Base-by-base conservation (phyloP, 768 basidiomycete species). In the Gloeostereum incarnatum region DNA sequence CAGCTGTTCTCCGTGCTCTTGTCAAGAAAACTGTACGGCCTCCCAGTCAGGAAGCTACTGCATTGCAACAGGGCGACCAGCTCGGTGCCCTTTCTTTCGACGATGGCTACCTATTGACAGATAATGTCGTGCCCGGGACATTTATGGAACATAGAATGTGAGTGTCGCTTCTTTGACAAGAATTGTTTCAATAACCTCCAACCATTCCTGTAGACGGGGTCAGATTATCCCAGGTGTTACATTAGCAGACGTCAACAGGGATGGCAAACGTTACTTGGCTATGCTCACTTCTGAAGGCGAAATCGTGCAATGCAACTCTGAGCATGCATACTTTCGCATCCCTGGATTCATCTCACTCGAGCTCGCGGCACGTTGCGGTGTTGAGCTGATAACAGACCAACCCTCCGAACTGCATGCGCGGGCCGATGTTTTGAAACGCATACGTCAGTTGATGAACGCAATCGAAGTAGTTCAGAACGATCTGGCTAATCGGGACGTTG, bases 261-360 rank as follows among this genome's bases (percentile, higher is more conserved):
- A 59, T 26, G 45, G 48, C 20, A 42, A 41, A 22, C 51, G 44
- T 46, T 44, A 14, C 14, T 41, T 53, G 10, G 20, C 44, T 18
- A 16, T 16, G 7, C 36, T 62, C 9, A 49, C 69, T 54, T 49
- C 70, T 49, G 40, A 65, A 51, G 84, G 84, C 4, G 75, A 80
- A 39, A 35, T 76, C 1, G 69, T 73, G 63, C 42, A 50, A 2
- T 71, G 73, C 41, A 47, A 58, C 13, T 60, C 60, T 8, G 48
- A 61, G n/a, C 81, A 87, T 42, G 60, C 82, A 47, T 62, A 67
- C 49, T 83, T 79, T 51, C 48, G 63, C 18, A 59, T 84, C n/a
- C 81, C 81, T 0, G 55, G 59, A n/a, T 65, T 81, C 48, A 58
- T 75, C 18, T 51, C 71, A 10, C 36, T 43, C 29, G 63, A 72